Conservation (phyloP, 306 rosid species). For the Ochetophila trinervis region DNA sequence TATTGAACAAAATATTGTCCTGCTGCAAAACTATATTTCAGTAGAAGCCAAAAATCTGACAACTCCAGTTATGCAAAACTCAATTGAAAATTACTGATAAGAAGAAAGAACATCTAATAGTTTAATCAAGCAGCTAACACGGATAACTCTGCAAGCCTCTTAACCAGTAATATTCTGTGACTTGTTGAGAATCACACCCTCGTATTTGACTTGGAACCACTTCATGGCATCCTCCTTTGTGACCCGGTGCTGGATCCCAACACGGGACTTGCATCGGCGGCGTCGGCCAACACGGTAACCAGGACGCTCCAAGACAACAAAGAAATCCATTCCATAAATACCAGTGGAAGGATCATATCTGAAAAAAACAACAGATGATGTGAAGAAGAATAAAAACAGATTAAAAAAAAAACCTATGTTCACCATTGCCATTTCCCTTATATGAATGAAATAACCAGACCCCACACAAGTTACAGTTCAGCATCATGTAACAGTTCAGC, state of each 20-base stretch:
- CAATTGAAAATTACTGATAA: conserved; percentile 1
- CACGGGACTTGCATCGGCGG: conserved; percentile 73
- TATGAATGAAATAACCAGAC: not conserved
- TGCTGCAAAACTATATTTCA: not conserved
- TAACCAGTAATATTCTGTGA: conserved; percentile 38
- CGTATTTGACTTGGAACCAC: conserved; percentile 91
- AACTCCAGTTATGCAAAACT: conserved; percentile 14
- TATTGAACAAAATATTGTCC: not conserved
- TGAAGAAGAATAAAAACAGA: not conserved
- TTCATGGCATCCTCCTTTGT: conserved; percentile 87
- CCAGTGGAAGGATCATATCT: conserved; percentile 90
- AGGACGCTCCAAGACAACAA: conserved; percentile 69
- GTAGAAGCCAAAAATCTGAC: not conserved
- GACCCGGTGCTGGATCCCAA: conserved; percentile 85
- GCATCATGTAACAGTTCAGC: too few species aligned
- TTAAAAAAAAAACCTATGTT: not conserved
- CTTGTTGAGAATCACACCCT: conserved; percentile 88
- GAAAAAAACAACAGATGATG: not conserved
- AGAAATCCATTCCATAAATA: conserved; percentile 89
- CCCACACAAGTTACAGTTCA: not conserved
- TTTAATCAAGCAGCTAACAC: too few species aligned
- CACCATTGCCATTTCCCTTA: not conserved
- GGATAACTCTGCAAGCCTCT: too few species aligned
- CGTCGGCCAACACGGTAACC: conserved; percentile 87
- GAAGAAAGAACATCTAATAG: too few species aligned